Base-by-base conservation (phyloP, 2,329 filamentous ascomycete species). In the Ilyonectria destructans region DNA sequence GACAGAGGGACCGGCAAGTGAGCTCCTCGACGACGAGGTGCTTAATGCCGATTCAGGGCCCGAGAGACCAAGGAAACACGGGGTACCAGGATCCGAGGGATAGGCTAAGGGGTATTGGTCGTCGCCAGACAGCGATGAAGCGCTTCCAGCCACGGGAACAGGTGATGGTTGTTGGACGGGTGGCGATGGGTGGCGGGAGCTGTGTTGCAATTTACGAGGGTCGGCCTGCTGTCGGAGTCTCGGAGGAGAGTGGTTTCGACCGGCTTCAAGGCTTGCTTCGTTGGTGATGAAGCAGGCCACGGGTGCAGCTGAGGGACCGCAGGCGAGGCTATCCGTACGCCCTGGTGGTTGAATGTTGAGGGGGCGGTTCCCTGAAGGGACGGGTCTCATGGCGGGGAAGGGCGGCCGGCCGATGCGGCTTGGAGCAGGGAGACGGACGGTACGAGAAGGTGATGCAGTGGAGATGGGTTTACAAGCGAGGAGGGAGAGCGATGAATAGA, bases 1-100 rank as follows among this genome's bases (percentile, higher is more conserved):
- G n/a, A 74, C 26, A 31, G 78, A 81, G 8, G 86, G 88, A 6
- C 82, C 84, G 5, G 81, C 80, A 2, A 89, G 80, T 3, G 87
- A 88, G 73, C 85, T 84, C 49, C 85, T 82, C n/a, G 88, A 89
- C 13, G 85, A 87, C 10, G 84, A 79, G 59, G 82, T 85, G 69
- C 87, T 88, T 33, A 86, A 75, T 15, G 76, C 71, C 1, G 80
- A 82, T 45, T 72, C 74, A 2, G 78, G 70, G 13, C 75, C 74
- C 5, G 77, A 77, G 19, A 75, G 59, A 6, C 69, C 76, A 19
- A 74, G 55, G 37, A 77, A 68, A 12, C 75, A 69, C 2, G 80
- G 77, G 3, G 74, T 79, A 37, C 76, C 72, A 21, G 75, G 73
- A n/a, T 70, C 71, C 23, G 77, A 77, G 4, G 62, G 61, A 40